Base-by-base conservation (phyloP, 1,284 basidiomycete species). In the Apiotrichum brassicae region DNA sequence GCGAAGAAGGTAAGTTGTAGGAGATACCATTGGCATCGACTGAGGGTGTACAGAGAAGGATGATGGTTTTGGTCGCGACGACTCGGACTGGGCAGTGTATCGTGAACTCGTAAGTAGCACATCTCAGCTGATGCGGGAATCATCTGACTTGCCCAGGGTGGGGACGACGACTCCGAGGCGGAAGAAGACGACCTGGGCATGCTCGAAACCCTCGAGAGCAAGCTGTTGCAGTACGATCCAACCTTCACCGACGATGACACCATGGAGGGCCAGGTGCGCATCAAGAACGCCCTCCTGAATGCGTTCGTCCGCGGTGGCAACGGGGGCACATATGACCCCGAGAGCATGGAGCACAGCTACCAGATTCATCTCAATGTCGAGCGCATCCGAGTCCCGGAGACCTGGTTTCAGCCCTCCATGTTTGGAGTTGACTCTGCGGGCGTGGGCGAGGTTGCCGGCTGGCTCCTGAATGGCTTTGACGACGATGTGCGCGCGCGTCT, bases 51-150 rank as follows among this genome's bases (percentile, higher is more conserved):
- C 51, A 86, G 92, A 64, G 39, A 56, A 49, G 45, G 72, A 97
- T 75, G 95, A 98, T 62, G 86, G 80, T 68, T 99, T 98, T 64
- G 93, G 95, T 1, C 86, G 85, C 25, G 86, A 97, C 60, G 94
- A 98, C 65, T 89, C 86, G 16, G 94, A 98, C 70, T 98, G 95
- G 94, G 85, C 85, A 0, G 92, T 98, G 45, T 98, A 98, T 68
- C 87, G 94, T 51, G 93, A 97, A 74, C 94, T 99, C 51, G 90
- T 91, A 62, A 57, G 78, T 71, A n/a, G 11, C 7, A 6, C 8
- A 24, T 25, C 28, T 41, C 8, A 6, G 13, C 25, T 4, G 1
- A 1, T 0, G 13, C 2, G 28, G 9, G 28, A 30, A 24, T 23
- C 18, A 24, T 11, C 37, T n/a, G 50, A 22, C 11, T 16, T 12